Evolutionary conservation across 1,284 basidiomycete genomes (phyloP).

Genomic region (Boletus sp.): DNA sequence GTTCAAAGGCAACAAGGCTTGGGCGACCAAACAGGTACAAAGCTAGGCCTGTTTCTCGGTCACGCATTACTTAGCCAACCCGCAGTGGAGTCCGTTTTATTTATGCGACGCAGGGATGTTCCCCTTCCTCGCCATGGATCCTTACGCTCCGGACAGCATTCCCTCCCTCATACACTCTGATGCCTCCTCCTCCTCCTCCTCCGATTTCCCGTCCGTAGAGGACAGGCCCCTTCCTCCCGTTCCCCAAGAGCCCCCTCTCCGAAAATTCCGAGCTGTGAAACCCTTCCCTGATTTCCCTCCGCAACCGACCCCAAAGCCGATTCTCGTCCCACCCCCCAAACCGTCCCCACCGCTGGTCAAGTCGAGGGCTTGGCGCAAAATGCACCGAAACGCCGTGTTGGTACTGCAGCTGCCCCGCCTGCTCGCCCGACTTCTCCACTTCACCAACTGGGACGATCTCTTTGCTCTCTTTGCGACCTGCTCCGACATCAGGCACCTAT

Average conservation of each 20-base stretch:
- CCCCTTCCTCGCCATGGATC: conserved; percentile 25
- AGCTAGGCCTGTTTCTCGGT: no score
- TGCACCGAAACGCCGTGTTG: conserved; percentile 27
- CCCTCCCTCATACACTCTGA: conserved; percentile 34
- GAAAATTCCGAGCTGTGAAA: neutral
- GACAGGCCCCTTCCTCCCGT: conserved; percentile 26
- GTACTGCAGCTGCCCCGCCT: conserved; percentile 40
- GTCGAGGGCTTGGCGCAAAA: conserved; percentile 26
- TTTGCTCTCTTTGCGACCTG: conserved; percentile 51
- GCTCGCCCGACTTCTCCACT: conserved; percentile 42
- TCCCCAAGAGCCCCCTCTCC: conserved; percentile 3
- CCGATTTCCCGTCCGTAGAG: conserved; percentile 10
- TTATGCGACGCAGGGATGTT: conserved; percentile 1
- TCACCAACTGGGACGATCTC: conserved; percentile 51
- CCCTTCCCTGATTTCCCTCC: neutral
- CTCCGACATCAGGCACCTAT: conserved; percentile 42
- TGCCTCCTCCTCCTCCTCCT: conserved; percentile 21
- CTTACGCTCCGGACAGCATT: conserved; percentile 25
- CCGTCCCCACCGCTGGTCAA: conserved; percentile 12
- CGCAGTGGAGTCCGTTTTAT: no score
- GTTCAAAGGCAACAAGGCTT: conserved; percentile 3
- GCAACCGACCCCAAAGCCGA: neutral
- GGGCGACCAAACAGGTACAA: conserved; percentile 29
- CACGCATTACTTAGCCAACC: no score
- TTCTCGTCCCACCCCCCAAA: conserved; percentile 7